These are phyloP conservation scores for Fusarium aywerte DNA, from an alignment of 2,329 filamentous ascomycete species.

Conservation along the genomic window DNA sequence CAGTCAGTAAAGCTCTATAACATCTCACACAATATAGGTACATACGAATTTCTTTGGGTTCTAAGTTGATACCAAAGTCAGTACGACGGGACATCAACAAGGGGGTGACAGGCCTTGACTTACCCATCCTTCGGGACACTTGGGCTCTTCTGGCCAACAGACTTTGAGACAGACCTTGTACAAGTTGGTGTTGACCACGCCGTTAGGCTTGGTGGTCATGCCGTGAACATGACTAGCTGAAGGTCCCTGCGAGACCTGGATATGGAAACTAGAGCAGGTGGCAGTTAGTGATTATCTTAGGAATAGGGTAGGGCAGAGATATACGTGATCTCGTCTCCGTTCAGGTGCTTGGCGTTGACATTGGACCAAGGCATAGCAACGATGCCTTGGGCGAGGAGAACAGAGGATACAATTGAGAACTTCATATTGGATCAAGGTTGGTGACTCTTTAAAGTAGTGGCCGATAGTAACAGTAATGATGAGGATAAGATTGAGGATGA, in stretches of 20 bases:
- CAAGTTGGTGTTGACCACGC: background rate
- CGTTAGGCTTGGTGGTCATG: background rate
- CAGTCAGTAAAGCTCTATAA: too few species aligned
- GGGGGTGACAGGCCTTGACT: background rate
- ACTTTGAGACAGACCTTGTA: background rate
- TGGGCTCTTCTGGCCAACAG: constrained; percentile 5
- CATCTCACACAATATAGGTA: too few species aligned
- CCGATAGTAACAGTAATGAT: constrained; percentile 27
- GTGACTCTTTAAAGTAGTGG: background rate
- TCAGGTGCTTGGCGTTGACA: background rate
- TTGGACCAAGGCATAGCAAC: constrained; percentile 33
- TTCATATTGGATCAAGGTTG: constrained; percentile 3
- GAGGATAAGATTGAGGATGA: too few species aligned
- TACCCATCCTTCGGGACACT: constrained; percentile 24
- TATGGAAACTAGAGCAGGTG: constrained; percentile 10
- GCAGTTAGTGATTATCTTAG: background rate
- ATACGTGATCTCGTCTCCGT: constrained; percentile 34
- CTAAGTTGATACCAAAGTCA: background rate
- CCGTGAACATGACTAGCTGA: background rate
- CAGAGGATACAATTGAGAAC: constrained; percentile 10
- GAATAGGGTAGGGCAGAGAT: background rate
- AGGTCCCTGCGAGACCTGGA: constrained; percentile 19
- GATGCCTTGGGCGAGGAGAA: constrained; percentile 26
- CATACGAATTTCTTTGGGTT: constrained; percentile 13
- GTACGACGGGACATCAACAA: accelerated